Conservation (phyloP, 2,329 filamentous ascomycete species). For the Xylariaceae sp. region DNA sequence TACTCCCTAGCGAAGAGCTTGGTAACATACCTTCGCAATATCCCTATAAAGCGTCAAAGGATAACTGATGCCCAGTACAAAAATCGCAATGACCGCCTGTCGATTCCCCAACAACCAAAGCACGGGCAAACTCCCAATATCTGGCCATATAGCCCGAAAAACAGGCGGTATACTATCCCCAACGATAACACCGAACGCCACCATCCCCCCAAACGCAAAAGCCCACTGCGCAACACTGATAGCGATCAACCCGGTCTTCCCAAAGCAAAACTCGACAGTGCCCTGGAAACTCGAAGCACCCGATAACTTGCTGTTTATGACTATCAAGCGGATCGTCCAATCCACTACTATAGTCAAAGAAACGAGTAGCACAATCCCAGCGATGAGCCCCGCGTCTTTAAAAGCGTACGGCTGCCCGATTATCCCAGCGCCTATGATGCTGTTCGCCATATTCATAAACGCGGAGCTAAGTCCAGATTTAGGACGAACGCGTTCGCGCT, state of each 20-base stretch:
- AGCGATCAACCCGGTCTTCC: constrained; percentile 79
- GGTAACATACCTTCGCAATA: constrained; percentile 77
- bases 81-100: constrained; percentile 81
- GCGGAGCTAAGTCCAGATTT: constrained; percentile 83
- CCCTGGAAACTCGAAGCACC: constrained; percentile 93
- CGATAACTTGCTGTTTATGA: constrained; percentile 95
- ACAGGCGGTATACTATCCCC: constrained; percentile 96
- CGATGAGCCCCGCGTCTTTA: constrained; percentile 80
- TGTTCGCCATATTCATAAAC: constrained; percentile 99
- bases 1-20: not conserved
- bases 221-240: constrained; percentile 92
- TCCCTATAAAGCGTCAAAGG: constrained; percentile 92
- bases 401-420: constrained; percentile 94
- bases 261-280: constrained; percentile 94
- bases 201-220: constrained; percentile 98
- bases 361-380: constrained; percentile 75
- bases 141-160: constrained; percentile 76
- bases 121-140: constrained; percentile 68
- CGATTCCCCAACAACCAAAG: constrained; percentile 80
- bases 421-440: constrained; percentile 80
- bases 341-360: constrained; percentile 81
- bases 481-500: constrained; percentile 61
- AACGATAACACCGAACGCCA: constrained; percentile 96
- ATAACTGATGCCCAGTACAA: constrained; percentile 81
- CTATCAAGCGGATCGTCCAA: constrained; percentile 97